Conservation (phyloP, 1,284 basidiomycete species). For the Puccinia hordei region DNA sequence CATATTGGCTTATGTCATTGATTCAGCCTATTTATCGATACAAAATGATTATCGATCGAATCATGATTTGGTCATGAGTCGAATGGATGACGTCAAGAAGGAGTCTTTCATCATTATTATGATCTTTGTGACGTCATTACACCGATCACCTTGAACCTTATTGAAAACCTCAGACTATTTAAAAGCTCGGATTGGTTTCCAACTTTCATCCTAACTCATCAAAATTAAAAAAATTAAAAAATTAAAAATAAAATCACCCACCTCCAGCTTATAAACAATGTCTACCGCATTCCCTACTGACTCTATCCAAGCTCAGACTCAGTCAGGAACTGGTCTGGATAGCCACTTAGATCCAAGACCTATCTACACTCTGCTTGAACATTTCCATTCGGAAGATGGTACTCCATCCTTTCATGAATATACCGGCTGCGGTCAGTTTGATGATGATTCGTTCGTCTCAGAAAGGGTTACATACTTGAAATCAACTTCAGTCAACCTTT, state of each 20-base stretch:
- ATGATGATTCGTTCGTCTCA: slow-evolving; percentile 52
- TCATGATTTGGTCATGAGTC: no score
- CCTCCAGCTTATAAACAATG: neutral
- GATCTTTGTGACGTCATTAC: no score
- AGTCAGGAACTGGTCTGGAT: slow-evolving; percentile 37
- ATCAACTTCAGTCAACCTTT: slow-evolving; percentile 8
- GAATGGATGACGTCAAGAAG: no score
- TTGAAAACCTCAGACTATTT: no score
- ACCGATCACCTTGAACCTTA: no score
- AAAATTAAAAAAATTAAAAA: no score
- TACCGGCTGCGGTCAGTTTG: slow-evolving; percentile 56
- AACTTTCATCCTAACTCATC: no score
- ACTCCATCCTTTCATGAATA: slow-evolving; percentile 66
- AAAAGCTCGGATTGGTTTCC: no score
- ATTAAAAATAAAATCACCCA: neutral
- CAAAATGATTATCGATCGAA: no score
- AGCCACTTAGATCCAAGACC: slow-evolving; percentile 60
- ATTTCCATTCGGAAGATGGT: slow-evolving; percentile 66
- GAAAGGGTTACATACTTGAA: neutral
- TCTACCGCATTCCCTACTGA: slow-evolving; percentile 37
- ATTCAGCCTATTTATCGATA: no score
- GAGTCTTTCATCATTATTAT: no score
- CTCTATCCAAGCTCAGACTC: slow-evolving; percentile 42
- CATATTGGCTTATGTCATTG: no score
- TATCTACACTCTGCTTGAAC: slow-evolving; percentile 65